These are phyloP conservation scores for Taphrina sp. DNA, from an alignment of 1,139 yeast species.

Conservation along the genomic window DNA sequence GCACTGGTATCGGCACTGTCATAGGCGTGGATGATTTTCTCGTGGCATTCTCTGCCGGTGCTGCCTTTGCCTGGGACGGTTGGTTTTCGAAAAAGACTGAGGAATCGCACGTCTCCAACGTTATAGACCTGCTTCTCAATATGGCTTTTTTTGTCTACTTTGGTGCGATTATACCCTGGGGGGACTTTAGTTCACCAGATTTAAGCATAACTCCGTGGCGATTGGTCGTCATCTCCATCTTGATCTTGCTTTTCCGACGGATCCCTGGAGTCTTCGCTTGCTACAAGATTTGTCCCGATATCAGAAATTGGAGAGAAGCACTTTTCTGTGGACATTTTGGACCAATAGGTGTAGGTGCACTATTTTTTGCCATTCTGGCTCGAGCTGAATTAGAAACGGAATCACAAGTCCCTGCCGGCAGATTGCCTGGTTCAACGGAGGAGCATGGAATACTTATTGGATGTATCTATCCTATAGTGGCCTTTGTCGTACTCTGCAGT, in stretches of 20 bases:
- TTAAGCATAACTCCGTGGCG: slow-evolving; percentile 84
- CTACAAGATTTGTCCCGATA: slow-evolving; percentile 85
- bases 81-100: slow-evolving; percentile 85
- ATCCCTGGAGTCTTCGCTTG: slow-evolving; percentile 79
- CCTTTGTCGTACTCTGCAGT: slow-evolving; percentile 80
- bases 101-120: slow-evolving; percentile 89
- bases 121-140: slow-evolving; percentile 70
- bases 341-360: slow-evolving; percentile 97
- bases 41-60: slow-evolving; percentile 93
- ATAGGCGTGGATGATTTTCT: slow-evolving; percentile 89
- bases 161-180: slow-evolving; percentile 95
- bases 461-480: slow-evolving; percentile 83
- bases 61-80: slow-evolving; percentile 88
- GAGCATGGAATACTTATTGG: slow-evolving; percentile 65
- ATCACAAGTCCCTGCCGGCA: slow-evolving; percentile 21
- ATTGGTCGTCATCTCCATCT: slow-evolving; percentile 71
- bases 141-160: slow-evolving; percentile 88
- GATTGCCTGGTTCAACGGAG: slow-evolving; percentile 51
- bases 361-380: slow-evolving; percentile 84
- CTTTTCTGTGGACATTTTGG: slow-evolving; percentile 96
- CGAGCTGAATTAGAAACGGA: slow-evolving; percentile 71
- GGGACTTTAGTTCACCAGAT: slow-evolving; percentile 62
- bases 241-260: slow-evolving; percentile 79
- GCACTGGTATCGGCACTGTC: slow-evolving; percentile 92
- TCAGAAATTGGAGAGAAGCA: slow-evolving; percentile 93